Base-by-base conservation (phyloP, 805 yeast species). In the Schwanniomyces pseudopolymorphus region DNA sequence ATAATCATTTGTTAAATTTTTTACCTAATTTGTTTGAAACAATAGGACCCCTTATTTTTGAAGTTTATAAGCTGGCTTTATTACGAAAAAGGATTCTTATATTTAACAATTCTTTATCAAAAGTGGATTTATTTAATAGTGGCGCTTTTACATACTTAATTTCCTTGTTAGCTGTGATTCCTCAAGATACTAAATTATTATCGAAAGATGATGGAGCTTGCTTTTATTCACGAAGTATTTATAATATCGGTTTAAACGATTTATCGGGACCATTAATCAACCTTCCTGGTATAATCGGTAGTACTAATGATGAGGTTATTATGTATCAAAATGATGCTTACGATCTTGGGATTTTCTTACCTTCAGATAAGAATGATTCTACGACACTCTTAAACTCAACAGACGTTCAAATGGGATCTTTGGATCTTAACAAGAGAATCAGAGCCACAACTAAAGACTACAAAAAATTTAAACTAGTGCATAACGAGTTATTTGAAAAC, bases 221-320 rank as follows among this genome's bases (percentile, higher is more conserved):
- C 21, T 51, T 48, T 27, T 72, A 56, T 46, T 66, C 74, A 16
- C 74, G 63, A 44, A 85, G 87, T 1, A 51, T 85, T n/a, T 87
- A 80, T 63, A 81, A 80, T 45, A 74, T 86, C 24, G 81, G 86
- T 17, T 74, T 87, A 26, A 74, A 76, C 43, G 92, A 87, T 59
- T 42, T 74, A 65, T 44, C 44, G 7, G 45, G 43, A 31, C 44
- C 49, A 9, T 50, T 63, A 33, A 20, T 54, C 2, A 42, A 53
- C 25, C 40, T 49, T 11, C 40, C 57, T 13, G 77, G 79, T 1
- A 84, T 67, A 53, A 67, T 84, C 33, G 90, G 84, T 2, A 70
- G 80, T 5, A 83, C 92, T 1, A 77, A 84, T 19, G 95, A 87
- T 57, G 84, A 79, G 38, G 78, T 87, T 20, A 63, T 86, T 26